phyloP scores from a whole-genome alignment of 2,329 filamentous ascomycete species.

The Fusarium papillatum region DNA sequence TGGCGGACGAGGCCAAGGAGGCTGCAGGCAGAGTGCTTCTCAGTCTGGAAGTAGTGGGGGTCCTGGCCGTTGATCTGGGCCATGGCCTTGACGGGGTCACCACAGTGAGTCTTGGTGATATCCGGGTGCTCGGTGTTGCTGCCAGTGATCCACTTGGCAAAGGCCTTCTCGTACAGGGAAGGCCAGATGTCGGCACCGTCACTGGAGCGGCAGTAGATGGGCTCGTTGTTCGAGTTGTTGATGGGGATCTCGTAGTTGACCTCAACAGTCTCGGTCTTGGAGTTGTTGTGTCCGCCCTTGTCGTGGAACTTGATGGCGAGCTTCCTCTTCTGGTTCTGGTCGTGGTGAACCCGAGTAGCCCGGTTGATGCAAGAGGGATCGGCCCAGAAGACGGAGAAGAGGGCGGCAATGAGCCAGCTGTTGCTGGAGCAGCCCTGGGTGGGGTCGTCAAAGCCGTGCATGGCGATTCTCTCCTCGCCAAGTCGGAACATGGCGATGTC shows the following conservation, averaged over 20 bases:
- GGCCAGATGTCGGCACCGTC: constrained; percentile 59
- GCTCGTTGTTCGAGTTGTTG: constrained; percentile 58
- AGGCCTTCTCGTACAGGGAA: constrained; percentile 61
- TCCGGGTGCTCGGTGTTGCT: constrained; percentile 52
- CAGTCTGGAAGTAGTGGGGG: constrained; percentile 52
- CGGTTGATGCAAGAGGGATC: constrained; percentile 58
- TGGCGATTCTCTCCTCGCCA: constrained; percentile 34
- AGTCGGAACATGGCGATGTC: constrained; percentile 48
- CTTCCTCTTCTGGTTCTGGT: constrained; percentile 44
- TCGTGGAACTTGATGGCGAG: constrained; percentile 56
- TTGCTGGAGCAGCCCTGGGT: constrained; percentile 57
- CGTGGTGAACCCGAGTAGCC: constrained; percentile 42
- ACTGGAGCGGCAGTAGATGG: constrained; percentile 57
- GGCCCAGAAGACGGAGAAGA: constrained; percentile 61
- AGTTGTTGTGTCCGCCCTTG: constrained; percentile 59
- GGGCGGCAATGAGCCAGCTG: constrained; percentile 58
- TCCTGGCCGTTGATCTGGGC: constrained; percentile 57
- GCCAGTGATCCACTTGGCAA: constrained; percentile 58
- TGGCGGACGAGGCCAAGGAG: constrained; percentile 55
- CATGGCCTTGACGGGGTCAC: constrained; percentile 61
- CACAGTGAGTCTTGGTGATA: constrained; percentile 55
- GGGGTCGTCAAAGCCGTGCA: constrained; percentile 54
- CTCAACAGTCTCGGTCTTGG: constrained; percentile 52
- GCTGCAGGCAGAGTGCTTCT: constrained; percentile 49
- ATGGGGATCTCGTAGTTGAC: constrained; percentile 59